Conservation (phyloP, 2,329 filamentous ascomycete genomes). For the Penicillium sp. region DNA sequence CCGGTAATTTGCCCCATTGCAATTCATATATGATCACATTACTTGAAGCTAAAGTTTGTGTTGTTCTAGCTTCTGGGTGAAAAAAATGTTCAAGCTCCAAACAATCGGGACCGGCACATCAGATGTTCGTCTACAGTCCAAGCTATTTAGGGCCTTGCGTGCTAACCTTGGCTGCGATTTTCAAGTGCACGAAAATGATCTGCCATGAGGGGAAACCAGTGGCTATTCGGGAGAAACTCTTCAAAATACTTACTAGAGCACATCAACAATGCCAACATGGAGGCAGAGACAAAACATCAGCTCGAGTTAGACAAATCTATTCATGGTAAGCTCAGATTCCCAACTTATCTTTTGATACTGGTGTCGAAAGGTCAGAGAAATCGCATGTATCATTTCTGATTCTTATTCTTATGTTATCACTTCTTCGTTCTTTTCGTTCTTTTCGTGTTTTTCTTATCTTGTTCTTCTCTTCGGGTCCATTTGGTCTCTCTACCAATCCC, state of each 20-base stretch:
- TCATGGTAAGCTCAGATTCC: too few relatives aligned
- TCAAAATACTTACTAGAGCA: slow-evolving; percentile 44
- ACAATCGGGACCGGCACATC: slow-evolving; percentile 33
- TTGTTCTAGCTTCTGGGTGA: slow-evolving; percentile 42
- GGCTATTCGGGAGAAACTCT: slow-evolving; percentile 44
- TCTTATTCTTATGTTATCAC: too few relatives aligned
- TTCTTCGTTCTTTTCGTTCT: too few relatives aligned
- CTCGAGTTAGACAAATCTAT: slow-evolving; percentile 42
- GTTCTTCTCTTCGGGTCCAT: too few relatives aligned
- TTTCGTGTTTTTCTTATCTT: too few relatives aligned
- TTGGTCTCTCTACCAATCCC: too few relatives aligned
- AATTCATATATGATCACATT: too few relatives aligned
- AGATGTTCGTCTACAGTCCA: slow-evolving; percentile 29
- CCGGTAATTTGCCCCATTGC: too few relatives aligned
- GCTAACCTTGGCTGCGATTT: background rate
- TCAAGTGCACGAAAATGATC: slow-evolving; percentile 36
- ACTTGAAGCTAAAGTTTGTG: too few relatives aligned
- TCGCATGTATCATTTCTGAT: too few relatives aligned
- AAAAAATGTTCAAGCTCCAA: slow-evolving; percentile 46
- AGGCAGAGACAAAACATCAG: slow-evolving; percentile 45
- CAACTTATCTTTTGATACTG: too few relatives aligned
- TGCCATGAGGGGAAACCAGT: slow-evolving; percentile 47
- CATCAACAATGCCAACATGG: slow-evolving; percentile 46
- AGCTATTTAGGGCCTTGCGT: slow-evolving; percentile 5
- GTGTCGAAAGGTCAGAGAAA: too few relatives aligned